phyloP scores from a whole-genome alignment of 148 eudicot genomes.

The Spergularia marina region DNA sequence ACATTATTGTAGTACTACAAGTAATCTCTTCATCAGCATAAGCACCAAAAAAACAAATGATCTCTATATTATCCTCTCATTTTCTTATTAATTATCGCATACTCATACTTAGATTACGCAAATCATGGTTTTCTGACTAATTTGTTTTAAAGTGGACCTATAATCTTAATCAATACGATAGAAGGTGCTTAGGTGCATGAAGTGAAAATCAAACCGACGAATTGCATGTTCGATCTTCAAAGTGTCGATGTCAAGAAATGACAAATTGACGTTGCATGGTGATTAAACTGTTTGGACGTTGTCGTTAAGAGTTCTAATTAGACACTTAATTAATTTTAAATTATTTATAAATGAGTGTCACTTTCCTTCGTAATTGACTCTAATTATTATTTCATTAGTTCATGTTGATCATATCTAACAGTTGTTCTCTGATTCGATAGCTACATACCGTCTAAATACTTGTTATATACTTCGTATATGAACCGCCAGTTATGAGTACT shows the following conservation, averaged over 20 bases:
- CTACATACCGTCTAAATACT: background rate
- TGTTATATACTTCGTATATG: background rate
- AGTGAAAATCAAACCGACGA: background rate
- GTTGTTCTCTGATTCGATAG: conserved; percentile 3
- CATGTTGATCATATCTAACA: background rate
- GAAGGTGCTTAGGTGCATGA: background rate
- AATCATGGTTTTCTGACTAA: too few species aligned
- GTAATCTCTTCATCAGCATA: too few species aligned
- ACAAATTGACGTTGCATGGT: background rate
- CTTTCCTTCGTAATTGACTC: conserved; percentile 9
- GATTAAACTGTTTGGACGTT: conserved; percentile 1
- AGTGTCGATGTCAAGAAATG: background rate
- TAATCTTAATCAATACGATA: background rate
- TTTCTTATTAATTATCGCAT: too few species aligned
- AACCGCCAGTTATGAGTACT: too few species aligned
- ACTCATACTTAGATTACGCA: too few species aligned
- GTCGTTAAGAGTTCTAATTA: background rate
- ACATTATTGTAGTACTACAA: too few species aligned
- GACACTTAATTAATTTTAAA: conserved; percentile 1
- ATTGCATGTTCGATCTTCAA: background rate
- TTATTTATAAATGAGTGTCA: conserved; percentile 10
- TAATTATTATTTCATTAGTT: conserved; percentile 3
- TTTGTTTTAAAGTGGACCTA: too few species aligned
- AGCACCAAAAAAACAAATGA: too few species aligned
- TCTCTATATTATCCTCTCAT: too few species aligned